phyloP scores from a whole-genome alignment of 176 grass and related monocot species.

The Chloris gayana region DNA sequence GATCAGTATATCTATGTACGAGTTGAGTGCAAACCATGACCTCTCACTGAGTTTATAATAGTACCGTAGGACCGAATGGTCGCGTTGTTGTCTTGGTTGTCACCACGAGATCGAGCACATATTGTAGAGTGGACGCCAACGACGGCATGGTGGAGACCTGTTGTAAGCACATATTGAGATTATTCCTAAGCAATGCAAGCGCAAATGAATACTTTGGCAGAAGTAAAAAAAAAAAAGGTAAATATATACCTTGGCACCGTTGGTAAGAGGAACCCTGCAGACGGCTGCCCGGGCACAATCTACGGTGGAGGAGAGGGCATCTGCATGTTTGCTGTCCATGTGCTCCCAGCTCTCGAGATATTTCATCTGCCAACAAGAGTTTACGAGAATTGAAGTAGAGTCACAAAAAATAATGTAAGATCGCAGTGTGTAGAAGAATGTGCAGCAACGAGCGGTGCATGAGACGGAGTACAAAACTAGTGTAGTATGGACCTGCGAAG shows the following conservation, averaged over 20 bases:
- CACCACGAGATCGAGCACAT: slow-evolving; percentile 26
- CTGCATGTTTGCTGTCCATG: slow-evolving; percentile 34
- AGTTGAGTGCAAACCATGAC: background rate
- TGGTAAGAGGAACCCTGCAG: slow-evolving; percentile 50
- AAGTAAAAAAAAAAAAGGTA: background rate
- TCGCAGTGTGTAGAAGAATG: background rate
- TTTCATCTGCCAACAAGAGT: slow-evolving; percentile 39
- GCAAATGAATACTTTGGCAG: background rate
- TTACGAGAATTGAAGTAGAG: background rate
- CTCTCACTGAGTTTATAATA: background rate
- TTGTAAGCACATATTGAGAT: background rate
- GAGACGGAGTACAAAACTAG: background rate
- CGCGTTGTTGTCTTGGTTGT: slow-evolving; percentile 23
- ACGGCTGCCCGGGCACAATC: slow-evolving; percentile 39
- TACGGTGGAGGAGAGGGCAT: slow-evolving; percentile 40
- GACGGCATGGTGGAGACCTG: slow-evolving; percentile 38
- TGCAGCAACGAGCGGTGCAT: background rate
- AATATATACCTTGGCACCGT: slow-evolving; percentile 48
- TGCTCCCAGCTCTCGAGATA: slow-evolving; percentile 48
- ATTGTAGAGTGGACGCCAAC: slow-evolving; percentile 33
- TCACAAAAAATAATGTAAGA: background rate
- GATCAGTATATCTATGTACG: background rate
- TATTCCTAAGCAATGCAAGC: background rate
- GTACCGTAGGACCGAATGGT: slow-evolving; percentile 37
- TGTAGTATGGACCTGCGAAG: slow-evolving; percentile 34